Percentiles rank a stretch among this genome's conserved stretches.
phyloP scores from a whole-genome alignment of 768 basidiomycete genomes.

The Lactifluus echinatus region DNA sequence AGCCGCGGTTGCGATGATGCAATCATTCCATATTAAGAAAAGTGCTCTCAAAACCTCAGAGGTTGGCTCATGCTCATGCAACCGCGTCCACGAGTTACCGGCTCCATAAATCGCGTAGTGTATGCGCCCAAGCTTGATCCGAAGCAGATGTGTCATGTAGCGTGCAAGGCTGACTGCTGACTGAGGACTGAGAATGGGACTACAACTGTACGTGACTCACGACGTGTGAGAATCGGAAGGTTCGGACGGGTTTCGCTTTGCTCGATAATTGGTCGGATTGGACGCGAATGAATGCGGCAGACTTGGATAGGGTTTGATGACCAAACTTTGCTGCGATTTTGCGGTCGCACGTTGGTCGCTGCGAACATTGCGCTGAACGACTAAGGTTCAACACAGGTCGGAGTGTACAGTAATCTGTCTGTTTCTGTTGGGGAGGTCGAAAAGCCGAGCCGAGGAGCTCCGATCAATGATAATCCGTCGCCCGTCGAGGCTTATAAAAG shows the following conservation, averaged over 20 bases:
- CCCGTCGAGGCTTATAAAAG: not conserved
- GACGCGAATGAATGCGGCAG: not conserved
- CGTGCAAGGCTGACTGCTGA: too few relatives aligned
- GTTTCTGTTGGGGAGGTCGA: too few relatives aligned
- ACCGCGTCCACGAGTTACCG: too few relatives aligned
- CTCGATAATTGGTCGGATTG: not conserved
- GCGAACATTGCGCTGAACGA: too few relatives aligned
- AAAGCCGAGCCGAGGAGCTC: slow-evolving; percentile 12
- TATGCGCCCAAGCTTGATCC: not conserved
- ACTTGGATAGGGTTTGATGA: not conserved
- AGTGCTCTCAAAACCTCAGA: too few relatives aligned
- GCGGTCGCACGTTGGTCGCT: not conserved
- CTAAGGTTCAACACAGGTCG: too few relatives aligned
- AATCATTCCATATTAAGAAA: not conserved
- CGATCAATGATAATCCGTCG: slow-evolving; percentile 16
- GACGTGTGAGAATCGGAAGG: slow-evolving; percentile 7
- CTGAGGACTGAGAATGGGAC: too few relatives aligned
- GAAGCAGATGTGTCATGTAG: slow-evolving; percentile 5
- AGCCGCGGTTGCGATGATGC: not conserved
- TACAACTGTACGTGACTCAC: too few relatives aligned
- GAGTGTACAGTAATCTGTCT: too few relatives aligned
- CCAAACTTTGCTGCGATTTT: too few relatives aligned
- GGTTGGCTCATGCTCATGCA: too few relatives aligned
- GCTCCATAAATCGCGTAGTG: not conserved
- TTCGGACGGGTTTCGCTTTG: not conserved